Evolutionary conservation across 2,329 filamentous ascomycete species (phyloP).

Genomic region (Ceratocystiopsis sp.): DNA sequence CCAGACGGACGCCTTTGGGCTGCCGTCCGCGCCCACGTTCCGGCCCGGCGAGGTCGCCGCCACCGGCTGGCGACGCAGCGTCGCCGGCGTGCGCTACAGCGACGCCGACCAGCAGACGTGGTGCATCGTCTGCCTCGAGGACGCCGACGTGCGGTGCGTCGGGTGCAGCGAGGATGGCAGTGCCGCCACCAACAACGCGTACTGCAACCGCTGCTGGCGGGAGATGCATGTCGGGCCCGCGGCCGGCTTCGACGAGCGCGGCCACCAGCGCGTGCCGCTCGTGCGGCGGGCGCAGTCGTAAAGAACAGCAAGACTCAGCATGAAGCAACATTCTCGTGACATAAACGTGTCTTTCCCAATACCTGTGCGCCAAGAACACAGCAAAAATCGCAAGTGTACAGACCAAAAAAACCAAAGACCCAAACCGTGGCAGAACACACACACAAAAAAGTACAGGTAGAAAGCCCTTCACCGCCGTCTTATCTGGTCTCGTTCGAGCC

Average conservation of each 20-base stretch:
- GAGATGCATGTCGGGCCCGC: conserved; percentile 59
- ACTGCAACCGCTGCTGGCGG: conserved; percentile 63
- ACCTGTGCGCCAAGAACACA: neutral
- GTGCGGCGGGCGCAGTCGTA: neutral
- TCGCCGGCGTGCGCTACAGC: conserved; percentile 29
- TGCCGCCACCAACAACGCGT: conserved; percentile 25
- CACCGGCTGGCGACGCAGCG: too few relatives aligned
- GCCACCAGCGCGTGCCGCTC: conserved; percentile 50
- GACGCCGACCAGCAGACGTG: conserved; percentile 60
- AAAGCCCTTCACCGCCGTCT: neutral
- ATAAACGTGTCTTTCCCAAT: too few relatives aligned
- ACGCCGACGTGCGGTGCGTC: conserved; percentile 54
- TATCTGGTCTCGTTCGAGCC: conserved; percentile 1
- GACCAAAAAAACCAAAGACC: neutral
- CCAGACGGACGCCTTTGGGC: conserved; percentile 19
- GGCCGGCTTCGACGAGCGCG: conserved; percentile 53
- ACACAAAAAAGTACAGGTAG: neutral
- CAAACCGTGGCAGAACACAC: neutral
- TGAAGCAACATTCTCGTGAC: too few relatives aligned
- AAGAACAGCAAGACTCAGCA: too few relatives aligned
- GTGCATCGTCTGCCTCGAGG: conserved; percentile 71
- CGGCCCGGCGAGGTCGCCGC: conserved; percentile 21
- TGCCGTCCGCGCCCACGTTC: conserved; percentile 34
- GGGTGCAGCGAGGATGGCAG: conserved; percentile 49
- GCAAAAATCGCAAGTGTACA: neutral